Evolutionary conservation across 257 asterid species (phyloP).

Genomic region (Nicotiana benthamiana): DNA sequence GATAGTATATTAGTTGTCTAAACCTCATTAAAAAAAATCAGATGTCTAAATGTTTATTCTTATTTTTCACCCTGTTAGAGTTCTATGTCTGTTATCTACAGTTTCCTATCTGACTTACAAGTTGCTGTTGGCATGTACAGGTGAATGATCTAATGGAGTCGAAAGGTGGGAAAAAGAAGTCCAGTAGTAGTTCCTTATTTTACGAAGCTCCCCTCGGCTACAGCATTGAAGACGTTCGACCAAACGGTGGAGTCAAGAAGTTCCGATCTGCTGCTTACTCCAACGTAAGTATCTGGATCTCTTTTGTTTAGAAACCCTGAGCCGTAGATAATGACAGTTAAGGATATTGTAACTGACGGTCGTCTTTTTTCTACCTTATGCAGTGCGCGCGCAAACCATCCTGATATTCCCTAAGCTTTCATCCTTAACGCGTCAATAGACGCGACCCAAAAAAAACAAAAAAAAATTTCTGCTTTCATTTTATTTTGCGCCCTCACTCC

Average conservation of each 20-base stretch:
- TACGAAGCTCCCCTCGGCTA: constrained; percentile 95
- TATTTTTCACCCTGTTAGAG: neutral
- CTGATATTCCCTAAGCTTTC: constrained; percentile 39
- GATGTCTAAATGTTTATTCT: neutral
- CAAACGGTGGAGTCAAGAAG: constrained; percentile 92
- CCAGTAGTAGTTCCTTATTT: constrained; percentile 68
- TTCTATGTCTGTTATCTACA: neutral
- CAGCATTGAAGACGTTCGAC: constrained; percentile 89
- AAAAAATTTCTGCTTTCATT: constrained; percentile 11
- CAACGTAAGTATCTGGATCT: constrained; percentile 47
- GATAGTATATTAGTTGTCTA: neutral
- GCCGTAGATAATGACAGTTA: neutral
- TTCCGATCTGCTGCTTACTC: constrained; percentile 98
- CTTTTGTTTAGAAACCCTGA: neutral
- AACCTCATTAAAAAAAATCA: neutral
- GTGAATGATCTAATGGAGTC: constrained; percentile 86
- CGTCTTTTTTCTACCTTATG: constrained; percentile 11
- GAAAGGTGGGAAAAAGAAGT: constrained; percentile 83
- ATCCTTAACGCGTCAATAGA: constrained; percentile 33
- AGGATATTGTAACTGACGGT: constrained; percentile 2
- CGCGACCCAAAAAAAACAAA: constrained; percentile 24
- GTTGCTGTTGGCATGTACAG: constrained; percentile 10
- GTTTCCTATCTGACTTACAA: neutral
- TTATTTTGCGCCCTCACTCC: constrained; percentile 30
- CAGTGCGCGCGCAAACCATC: constrained; percentile 99